Evolutionary conservation across 2,329 filamentous ascomycete genomes (phyloP), one percentile per base, ranked within the genome.

Genomic region (Tolypocladium tropicale): DNA sequence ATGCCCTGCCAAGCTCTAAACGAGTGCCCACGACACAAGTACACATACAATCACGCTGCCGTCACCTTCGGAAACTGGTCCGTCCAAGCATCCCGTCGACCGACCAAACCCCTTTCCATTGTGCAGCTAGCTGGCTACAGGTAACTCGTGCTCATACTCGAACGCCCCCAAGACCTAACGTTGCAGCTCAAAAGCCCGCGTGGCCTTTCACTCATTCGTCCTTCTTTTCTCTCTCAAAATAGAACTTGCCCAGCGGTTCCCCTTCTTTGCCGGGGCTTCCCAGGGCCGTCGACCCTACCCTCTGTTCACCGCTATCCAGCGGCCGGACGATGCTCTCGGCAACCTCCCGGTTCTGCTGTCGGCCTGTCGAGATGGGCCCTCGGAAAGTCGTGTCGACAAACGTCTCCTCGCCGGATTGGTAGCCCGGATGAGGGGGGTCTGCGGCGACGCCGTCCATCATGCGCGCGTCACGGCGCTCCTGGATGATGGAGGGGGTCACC

Each of bases 371-470:
- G 1, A 83, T 73, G 1, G 83, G 82, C 0, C 81, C 79, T 25
- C 79, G 74, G 53, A 79, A 78, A 1, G 84, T 86, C 2, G 84
- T 88, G 68, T 89, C 85, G 28, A 88, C 76, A 59, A 85, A 83
- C 11, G 72, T 68, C 53, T 78, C 77, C 58, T 83, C 79, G 43
- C 78, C 75, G 12, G 71, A 67, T 32, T 74, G 73, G 56, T 82
- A 77, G 36, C 74, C 73, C 6, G 76, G 69, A 37, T 68, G 68
- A 4, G 76, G 68, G 37, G 81, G 77, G 63, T 86, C 85, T 3
- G 74, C 69, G 1, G 83, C 81, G 43, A 88, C 78, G 1, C 85
- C 85, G 65, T 89, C 84, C 56, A 88, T 74, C 77, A 86, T 84
- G 53, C 81, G 78, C 21, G 84, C 83, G 64, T 88, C 83, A 3